A percentile compares a stretch with the other conserved stretches of the same genome.
Conservation (phyloP, 139 green algal species). For the Parachlorella kessleri region DNA sequence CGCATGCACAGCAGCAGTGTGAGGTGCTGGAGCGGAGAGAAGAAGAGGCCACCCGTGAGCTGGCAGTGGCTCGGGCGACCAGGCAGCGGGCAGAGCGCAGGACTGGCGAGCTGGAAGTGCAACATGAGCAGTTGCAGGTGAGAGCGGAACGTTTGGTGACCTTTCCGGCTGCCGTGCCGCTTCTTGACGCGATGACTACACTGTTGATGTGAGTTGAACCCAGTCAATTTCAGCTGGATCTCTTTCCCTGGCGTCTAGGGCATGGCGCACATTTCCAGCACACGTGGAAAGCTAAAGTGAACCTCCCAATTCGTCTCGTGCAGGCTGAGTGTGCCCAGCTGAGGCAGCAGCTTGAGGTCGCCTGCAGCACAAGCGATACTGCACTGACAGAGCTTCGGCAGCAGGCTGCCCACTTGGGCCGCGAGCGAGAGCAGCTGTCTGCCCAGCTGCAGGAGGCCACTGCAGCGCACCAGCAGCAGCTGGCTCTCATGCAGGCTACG, state of each 20-base stretch:
- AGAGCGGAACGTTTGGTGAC: too few relatives aligned
- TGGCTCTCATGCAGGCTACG: neutral
- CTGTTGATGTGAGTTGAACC: too few relatives aligned
- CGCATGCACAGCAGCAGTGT: neutral
- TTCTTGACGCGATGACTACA: too few relatives aligned
- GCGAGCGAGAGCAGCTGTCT: neutral
- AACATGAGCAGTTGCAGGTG: neutral
- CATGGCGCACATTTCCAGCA: too few relatives aligned
- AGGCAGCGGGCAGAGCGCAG: neutral
- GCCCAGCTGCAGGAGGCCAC: neutral
- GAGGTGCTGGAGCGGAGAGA: neutral
- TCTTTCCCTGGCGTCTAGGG: too few relatives aligned
- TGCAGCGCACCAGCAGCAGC: neutral
- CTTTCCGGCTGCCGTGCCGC: too few relatives aligned
- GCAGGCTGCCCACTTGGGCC: neutral
- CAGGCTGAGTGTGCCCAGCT: neutral
- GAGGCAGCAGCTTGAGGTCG: constrained; percentile 7
- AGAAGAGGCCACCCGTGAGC: too few relatives aligned
- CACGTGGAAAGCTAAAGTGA: too few relatives aligned
- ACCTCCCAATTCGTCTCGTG: too few relatives aligned
- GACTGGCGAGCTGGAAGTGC: neutral
- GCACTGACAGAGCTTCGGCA: neutral
- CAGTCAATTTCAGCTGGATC: too few relatives aligned
- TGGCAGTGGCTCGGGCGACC: neutral
- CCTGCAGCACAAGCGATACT: neutral